Evolutionary conservation across 2,329 filamentous ascomycete species (phyloP).

Genomic region (Paracamarosporium sp.): DNA sequence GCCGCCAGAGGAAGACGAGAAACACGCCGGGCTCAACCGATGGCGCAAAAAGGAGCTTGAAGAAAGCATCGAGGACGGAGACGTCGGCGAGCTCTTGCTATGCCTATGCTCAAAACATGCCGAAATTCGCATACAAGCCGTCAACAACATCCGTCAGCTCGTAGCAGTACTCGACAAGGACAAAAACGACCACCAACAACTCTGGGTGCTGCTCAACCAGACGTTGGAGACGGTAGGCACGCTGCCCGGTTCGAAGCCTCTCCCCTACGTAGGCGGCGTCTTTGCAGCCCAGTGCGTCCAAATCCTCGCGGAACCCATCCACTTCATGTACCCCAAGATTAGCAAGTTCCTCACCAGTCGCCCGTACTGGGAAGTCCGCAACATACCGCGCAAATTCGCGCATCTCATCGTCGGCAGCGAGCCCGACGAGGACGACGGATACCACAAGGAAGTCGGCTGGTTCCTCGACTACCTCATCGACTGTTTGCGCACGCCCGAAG

Average conservation of each 20-base stretch:
- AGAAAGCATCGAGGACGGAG: conserved; percentile 79
- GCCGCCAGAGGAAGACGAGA: conserved; percentile 50
- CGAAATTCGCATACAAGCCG: conserved; percentile 80
- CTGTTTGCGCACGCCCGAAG: conserved; percentile 64
- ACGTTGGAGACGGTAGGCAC: conserved; percentile 71
- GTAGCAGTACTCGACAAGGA: conserved; percentile 65
- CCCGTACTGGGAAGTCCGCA: conserved; percentile 72
- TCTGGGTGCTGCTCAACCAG: conserved; percentile 82
- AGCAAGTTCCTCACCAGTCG: conserved; percentile 82
- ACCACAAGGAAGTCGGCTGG: conserved; percentile 74
- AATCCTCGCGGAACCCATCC: conserved; percentile 77
- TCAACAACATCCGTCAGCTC: conserved; percentile 71
- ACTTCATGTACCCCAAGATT: conserved; percentile 84
- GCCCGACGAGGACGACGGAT: conserved; percentile 76
- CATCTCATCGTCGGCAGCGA: conserved; percentile 76
- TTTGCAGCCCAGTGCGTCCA: conserved; percentile 75
- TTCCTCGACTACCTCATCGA: conserved; percentile 74
- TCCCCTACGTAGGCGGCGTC: conserved; percentile 77
- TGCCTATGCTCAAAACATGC: conserved; percentile 77
- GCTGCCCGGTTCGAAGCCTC: conserved; percentile 42
- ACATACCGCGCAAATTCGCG: conserved; percentile 65
- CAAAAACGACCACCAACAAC: conserved; percentile 75
- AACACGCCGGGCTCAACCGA: conserved; percentile 57
- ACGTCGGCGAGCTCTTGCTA: conserved; percentile 72
- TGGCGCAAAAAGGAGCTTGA: conserved; percentile 82